Base-by-base conservation (phyloP, 2,329 filamentous ascomycete species). In the Aureobasidium sp. region DNA sequence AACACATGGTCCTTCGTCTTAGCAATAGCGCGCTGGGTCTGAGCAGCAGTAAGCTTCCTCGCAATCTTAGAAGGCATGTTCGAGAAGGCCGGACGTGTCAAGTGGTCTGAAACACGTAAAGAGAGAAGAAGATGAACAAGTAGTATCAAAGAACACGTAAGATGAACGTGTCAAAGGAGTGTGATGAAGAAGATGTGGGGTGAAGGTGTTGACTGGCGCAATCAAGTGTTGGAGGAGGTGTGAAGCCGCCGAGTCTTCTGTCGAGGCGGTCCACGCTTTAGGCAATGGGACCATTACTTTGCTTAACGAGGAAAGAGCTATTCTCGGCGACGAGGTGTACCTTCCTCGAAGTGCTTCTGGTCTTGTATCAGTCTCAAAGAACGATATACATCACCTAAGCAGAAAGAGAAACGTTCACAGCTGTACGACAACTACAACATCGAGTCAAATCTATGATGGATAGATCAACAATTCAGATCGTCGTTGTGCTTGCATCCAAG, bases 11-110 rank as follows among this genome's bases (percentile, higher is more conserved):
- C 3, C 10, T 37, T 41, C 3, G 55, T 58, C 5, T 46, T 5
- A 2, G 29, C n/a, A 17, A 58, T 47, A n/a, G 55, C 44, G 4
- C 3, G 15, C 20, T 48, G 3, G 7, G 2, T 36, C 32, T 58
- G 42, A 1, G 29, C 13, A 9, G n/a, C 5, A 23, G 55, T 37
- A 2, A 13, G 20, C 55, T 47, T 58, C 29, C 32, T 37, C 6
- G 55, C 55, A 1, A n/a, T 29, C 42, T 58, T 58, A 12, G 55
- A 41, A 46, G 55, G 55, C 55, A 58, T 58, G 9, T 5, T 55
- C 1, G 9, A 9, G 2, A 9, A 1, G 10, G 26, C 23, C 4
- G 15, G 26, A 42, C 10, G 37, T 7, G 29, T 29, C 2, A 2
- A 34, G 39, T 20, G 27, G 27, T 6, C 8, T 34, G 26, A 17